Conservation (phyloP, 768 basidiomycete species). For the Russula lepida region DNA sequence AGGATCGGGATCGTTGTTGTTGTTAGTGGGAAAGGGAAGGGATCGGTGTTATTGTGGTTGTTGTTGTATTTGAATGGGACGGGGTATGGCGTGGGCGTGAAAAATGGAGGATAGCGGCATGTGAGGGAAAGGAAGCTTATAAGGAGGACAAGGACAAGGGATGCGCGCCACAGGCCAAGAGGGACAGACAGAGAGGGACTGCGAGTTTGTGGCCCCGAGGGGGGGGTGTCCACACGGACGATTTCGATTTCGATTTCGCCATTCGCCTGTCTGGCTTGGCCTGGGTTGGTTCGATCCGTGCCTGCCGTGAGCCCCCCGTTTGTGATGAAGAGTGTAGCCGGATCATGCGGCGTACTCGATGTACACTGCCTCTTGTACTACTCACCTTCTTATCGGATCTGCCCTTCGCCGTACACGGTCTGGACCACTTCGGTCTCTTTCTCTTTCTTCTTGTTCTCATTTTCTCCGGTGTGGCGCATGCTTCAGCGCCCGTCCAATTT, state of each 20-base stretch:
- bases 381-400: constrained; percentile 15
- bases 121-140: constrained; percentile 10
- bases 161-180: constrained; percentile 14
- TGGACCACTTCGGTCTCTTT: constrained; percentile 9
- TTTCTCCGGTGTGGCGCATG: constrained; percentile 12
- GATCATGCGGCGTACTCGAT: constrained; percentile 18
- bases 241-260: constrained; percentile 1
- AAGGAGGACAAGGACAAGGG: constrained; percentile 14
- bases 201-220: constrained; percentile 14
- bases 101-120: constrained; percentile 5
- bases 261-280: too few species aligned
- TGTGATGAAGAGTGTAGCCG: constrained; percentile 13
- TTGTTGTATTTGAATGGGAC: background rate
- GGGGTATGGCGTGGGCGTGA: background rate
- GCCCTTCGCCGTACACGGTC: constrained; percentile 7
- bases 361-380: constrained; percentile 16
- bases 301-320: constrained; percentile 11
- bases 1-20: background rate
- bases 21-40: background rate
- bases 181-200: background rate
- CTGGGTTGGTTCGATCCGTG: constrained; percentile 13
- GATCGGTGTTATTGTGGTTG: background rate
- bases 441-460: background rate
- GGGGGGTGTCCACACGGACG: background rate
- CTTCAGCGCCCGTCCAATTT: background rate